These are phyloP conservation scores for Styphnolobium japonicum DNA, from an alignment of 306 rosid species.

Conservation along the genomic window DNA sequence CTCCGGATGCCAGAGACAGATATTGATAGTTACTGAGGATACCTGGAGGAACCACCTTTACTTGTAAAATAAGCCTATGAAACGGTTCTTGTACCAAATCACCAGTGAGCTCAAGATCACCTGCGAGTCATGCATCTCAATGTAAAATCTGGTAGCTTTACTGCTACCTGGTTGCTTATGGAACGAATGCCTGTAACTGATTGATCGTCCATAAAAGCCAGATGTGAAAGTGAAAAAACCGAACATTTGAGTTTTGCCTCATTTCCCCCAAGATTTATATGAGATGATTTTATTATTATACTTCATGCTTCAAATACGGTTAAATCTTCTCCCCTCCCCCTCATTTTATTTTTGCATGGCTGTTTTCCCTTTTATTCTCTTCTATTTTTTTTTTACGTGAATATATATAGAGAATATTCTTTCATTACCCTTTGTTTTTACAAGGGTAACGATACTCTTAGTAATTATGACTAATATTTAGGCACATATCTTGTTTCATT, in stretches of 20 bases:
- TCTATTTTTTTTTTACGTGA: too few species aligned
- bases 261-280: not conserved
- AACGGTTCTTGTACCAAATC: constrained; percentile 17
- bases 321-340: not conserved
- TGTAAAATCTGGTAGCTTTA: constrained; percentile 6
- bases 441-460: too few species aligned
- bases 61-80: constrained; percentile 29
- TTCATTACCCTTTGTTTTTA: too few species aligned
- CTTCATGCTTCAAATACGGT: not conserved
- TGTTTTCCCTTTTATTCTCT: too few species aligned
- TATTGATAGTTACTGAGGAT: constrained; percentile 69
- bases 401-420: too few species aligned
- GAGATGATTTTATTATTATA: not conserved
- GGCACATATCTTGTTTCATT: too few species aligned
- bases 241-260: not conserved
- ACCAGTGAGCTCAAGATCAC: constrained; percentile 12
- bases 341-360: too few species aligned
- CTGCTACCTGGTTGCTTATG: constrained; percentile 19
- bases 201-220: constrained; percentile 1
- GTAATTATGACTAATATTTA: too few species aligned
- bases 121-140: not conserved
- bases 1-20: constrained; percentile 93
- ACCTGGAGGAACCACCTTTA: constrained; percentile 5
- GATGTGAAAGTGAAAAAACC: not conserved
- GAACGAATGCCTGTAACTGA: not conserved